phyloP scores from a whole-genome alignment of 495 filamentous ascomycete species.

The Hypoxylon lienhwacheense region DNA sequence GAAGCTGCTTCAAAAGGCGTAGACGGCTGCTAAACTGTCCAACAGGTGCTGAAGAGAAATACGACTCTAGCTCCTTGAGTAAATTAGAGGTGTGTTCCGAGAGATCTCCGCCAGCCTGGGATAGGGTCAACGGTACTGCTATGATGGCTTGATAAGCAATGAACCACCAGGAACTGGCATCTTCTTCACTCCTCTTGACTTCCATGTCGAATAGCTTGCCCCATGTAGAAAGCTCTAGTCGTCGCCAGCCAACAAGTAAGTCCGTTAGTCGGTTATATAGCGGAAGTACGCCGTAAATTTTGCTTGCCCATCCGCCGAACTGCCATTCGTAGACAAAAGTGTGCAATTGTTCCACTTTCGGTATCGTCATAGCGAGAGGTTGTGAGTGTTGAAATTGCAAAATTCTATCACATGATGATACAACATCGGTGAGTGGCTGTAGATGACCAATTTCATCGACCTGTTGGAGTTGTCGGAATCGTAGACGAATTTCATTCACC shows the following conservation, averaged over 20 bases:
- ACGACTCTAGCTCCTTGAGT: conserved; percentile 69
- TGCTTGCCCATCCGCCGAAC: conserved; percentile 73
- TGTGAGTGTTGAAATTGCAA: conserved; percentile 76
- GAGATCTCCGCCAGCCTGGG: conserved; percentile 59
- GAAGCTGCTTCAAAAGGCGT: conserved; percentile 70
- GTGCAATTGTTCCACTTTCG: conserved; percentile 82
- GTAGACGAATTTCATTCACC: conserved; percentile 63
- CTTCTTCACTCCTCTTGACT: conserved; percentile 67
- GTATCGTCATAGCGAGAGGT: conserved; percentile 81
- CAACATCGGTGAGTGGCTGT: conserved; percentile 69
- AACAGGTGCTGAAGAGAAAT: conserved; percentile 70
- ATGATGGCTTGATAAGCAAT: conserved; percentile 88
- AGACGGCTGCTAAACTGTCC: conserved; percentile 80
- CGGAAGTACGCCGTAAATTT: conserved; percentile 66
- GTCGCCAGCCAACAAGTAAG: conserved; percentile 80
- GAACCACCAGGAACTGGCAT: conserved; percentile 94
- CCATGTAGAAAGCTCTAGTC: conserved; percentile 90
- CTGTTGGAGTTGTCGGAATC: conserved; percentile 68
- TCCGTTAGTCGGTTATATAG: conserved; percentile 75
- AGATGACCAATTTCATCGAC: conserved; percentile 61
- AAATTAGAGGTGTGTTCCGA: conserved; percentile 65
- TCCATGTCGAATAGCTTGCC: conserved; percentile 86
- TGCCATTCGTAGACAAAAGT: conserved; percentile 88
- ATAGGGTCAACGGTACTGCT: conserved; percentile 65
- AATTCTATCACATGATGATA: conserved; percentile 70